Percentiles rank a stretch among this genome's conserved stretches.
These are phyloP conservation scores for Stramenopiles sp. DNA, from an alignment of 352 stramenopile species.

Conservation along the genomic window DNA sequence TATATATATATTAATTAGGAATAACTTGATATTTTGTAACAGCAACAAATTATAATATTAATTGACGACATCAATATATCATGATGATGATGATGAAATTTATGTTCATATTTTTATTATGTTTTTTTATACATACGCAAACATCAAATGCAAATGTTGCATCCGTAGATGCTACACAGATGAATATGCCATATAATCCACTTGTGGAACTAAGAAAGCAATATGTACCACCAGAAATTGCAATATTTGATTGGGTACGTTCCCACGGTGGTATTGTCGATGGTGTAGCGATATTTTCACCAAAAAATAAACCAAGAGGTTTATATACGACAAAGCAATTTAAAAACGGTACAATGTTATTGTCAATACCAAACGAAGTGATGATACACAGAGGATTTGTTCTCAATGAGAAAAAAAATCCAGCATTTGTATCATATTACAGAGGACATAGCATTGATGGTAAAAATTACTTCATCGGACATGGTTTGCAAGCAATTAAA, in stretches of 20 bases:
- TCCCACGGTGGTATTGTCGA: neutral
- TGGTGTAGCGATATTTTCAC: neutral
- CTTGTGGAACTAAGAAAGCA: neutral
- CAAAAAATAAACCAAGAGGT: neutral
- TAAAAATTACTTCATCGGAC: neutral
- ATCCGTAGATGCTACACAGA: neutral
- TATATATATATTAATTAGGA: too few relatives aligned
- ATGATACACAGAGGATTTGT: constrained; percentile 1
- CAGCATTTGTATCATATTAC: neutral
- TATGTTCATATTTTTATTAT: too few relatives aligned
- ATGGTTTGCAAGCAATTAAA: neutral
- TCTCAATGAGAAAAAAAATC: neutral
- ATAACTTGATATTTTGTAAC: too few relatives aligned
- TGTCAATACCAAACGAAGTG: neutral
- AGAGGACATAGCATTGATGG: neutral
- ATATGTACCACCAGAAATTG: neutral
- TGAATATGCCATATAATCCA: neutral
- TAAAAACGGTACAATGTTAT: neutral
- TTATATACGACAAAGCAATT: neutral
- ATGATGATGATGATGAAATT: too few relatives aligned
- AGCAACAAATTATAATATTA: too few relatives aligned
- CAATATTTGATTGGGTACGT: constrained; percentile 1
- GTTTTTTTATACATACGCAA: too few relatives aligned
- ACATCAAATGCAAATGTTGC: too few relatives aligned
- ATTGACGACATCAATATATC: too few relatives aligned